Base-by-base conservation (phyloP, 163 green algal species). In the Chlamydomonas reinhardtii region DNA sequence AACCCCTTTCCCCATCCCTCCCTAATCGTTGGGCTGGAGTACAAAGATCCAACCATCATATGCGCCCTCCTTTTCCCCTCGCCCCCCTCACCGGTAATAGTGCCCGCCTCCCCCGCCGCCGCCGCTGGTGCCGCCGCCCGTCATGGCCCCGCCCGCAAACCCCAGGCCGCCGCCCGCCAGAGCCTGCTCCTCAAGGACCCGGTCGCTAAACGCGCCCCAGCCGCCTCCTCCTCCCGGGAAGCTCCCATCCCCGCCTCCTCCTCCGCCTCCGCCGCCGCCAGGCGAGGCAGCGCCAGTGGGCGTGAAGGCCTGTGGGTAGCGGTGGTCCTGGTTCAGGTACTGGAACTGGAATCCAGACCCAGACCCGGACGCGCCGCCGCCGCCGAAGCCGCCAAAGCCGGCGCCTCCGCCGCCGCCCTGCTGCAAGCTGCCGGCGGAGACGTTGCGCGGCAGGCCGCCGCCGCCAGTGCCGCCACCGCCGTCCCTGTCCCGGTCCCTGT, bases 81-180 rank as follows among this genome's bases (percentile, higher is more conserved):
- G n/a, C n/a, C n/a, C n/a, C n/a, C 22, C 69, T n/a, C 54, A 85
- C 79, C 79, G 79, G 68, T 85, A 85, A 54, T 85, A 85, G 32
- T 74, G 66, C 39, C 79, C 48, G 1, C 69, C 54, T 48, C 43
- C 64, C 0, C 31, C 56, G 32, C 56, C 74, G 35, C 39, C 75
- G 24, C 71, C 71, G 11, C 39, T 29, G 15, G 71, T 76, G 71
- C 71, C 73, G 4, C 48, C 75, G 24, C 71, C 71, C 1, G 24
- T 29, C 8, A 43, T 77, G 72, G 43, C 73, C 0, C 52, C 73
- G 37, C 73, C 73, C n/a, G 68, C 56, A 32, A 66, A 24, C 29
- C 66, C 66, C 77, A 84, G 24, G 39, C 19, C 65, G 31, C 43
- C 66, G 6, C 77, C 77, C 6, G 80, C 69, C 34, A 35, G 34